These are phyloP conservation scores for Prunus kanzakura DNA, from an alignment of 306 rosid genomes.

Conservation along the genomic window DNA sequence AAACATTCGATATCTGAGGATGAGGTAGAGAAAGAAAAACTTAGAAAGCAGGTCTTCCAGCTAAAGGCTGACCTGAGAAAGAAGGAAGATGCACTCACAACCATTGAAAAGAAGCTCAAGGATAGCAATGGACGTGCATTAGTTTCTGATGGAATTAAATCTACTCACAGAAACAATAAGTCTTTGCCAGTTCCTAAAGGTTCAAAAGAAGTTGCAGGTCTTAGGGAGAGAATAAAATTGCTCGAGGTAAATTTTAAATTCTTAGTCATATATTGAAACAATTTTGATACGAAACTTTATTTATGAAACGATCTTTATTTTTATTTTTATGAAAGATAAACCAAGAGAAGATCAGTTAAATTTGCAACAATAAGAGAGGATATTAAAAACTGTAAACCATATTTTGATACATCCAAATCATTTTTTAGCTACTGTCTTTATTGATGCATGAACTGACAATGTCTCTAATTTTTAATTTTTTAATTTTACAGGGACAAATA, in stretches of 20 bases:
- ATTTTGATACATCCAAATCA: background rate
- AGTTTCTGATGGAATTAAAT: slow-evolving; percentile 43
- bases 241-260: slow-evolving; percentile 69
- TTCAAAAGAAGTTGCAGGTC: slow-evolving; percentile 58
- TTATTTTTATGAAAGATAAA: background rate
- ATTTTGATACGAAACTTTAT: slow-evolving; percentile 10
- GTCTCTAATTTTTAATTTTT: background rate
- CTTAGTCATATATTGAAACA: slow-evolving; percentile 10
- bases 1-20: slow-evolving; percentile 53
- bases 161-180: slow-evolving; percentile 40
- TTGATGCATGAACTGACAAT: background rate
- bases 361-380: slow-evolving; percentile 2
- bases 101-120: slow-evolving; percentile 58
- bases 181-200: slow-evolving; percentile 38
- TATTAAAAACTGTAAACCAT: background rate
- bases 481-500: slow-evolving; percentile 53
- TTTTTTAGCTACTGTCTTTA: background rate
- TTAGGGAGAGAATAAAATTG: slow-evolving; percentile 64
- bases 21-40: slow-evolving; percentile 70
- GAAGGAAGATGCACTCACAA: slow-evolving; percentile 54
- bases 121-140: slow-evolving; percentile 42
- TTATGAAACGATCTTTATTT: background rate
- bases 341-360: slow-evolving; percentile 18
- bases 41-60: slow-evolving; percentile 58
- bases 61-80: slow-evolving; percentile 62